Base-by-base conservation (phyloP, 768 basidiomycete species). In the Crassisporium funariophilum region DNA sequence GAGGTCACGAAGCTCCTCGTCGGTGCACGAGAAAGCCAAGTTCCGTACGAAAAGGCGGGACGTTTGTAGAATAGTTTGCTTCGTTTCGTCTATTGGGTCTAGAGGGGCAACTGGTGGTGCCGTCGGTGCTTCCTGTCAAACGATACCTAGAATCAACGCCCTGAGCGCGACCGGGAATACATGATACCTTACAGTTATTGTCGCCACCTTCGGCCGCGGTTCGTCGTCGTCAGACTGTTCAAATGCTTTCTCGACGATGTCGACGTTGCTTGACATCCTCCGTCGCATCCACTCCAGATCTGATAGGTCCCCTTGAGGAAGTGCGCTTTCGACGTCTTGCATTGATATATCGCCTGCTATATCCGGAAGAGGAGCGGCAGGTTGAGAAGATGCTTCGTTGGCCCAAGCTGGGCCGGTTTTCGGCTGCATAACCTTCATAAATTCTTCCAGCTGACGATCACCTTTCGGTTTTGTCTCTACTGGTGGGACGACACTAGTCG, bases 11-110 rank as follows among this genome's bases (percentile, higher is more conserved):
- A 98, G 67, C 40, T 97, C 93, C 2, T 72, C 65, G 13, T 87
- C 79, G 5, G 86, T 85, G 47, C 88, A 91, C 0, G 85, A 80
- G 59, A 93, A 98, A 0, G 93, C 76, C n/a, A 99, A 67, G 61
- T 98, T 99, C n/a, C 97, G 91, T 4, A 99, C 70, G 60, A 98
- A 98, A 2, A 98, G 71, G 4, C 95, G 81, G 1, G 82, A 77
- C 0, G 93, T 95, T 46, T 78, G 76, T 4, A 86, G 68, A 42
- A 95, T 86, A 1, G 83, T 81, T 24, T 75, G 71, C 41, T 62
- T 68, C 4, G 67, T 71, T 2, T 68, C 51, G 39, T 82, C 75
- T 17, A 68, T 60, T 7, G 64, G 54, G 4, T 57, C 34, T 29
- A 61, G 58, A 3, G n/a, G 11, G n/a, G 29, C 3, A 2, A 5